These are phyloP conservation scores for Neoboletus subvelutipes DNA, from an alignment of 768 basidiomycete genomes.

Conservation along the genomic window DNA sequence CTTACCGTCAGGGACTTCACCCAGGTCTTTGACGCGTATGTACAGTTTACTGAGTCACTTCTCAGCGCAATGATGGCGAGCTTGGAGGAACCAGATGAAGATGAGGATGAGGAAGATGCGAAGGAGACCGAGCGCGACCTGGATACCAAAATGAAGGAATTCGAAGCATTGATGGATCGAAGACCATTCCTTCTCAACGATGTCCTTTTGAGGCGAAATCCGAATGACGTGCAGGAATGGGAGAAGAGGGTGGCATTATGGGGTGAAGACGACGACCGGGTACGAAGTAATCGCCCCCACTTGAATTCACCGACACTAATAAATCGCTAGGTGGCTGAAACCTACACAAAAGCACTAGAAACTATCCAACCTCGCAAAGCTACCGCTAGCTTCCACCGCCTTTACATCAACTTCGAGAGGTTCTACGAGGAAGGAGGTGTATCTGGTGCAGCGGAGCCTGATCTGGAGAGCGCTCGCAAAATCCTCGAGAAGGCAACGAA, in stretches of 20 bases:
- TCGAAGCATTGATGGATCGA: constrained; percentile 93
- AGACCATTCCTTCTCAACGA: constrained; percentile 96
- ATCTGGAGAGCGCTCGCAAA: constrained; percentile 85
- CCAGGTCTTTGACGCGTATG: constrained; percentile 95
- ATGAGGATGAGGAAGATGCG: constrained; percentile 73
- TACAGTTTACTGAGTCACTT: constrained; percentile 89
- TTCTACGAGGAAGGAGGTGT: constrained; percentile 97
- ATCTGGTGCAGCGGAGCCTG: constrained; percentile 72
- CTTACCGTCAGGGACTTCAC: constrained; percentile 96
- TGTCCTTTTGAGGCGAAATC: constrained; percentile 88
- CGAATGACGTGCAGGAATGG: constrained; percentile 99
- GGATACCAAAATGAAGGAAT: constrained; percentile 85
- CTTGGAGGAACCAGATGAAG: constrained; percentile 73
- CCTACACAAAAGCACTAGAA: constrained; percentile 86
- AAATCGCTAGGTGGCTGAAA: constrained; percentile 74
- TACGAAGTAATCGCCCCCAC: constrained; percentile 28
- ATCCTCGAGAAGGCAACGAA: constrained; percentile 91
- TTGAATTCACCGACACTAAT: not conserved
- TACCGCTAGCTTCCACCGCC: constrained; percentile 83
- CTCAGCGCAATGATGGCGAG: constrained; percentile 88
- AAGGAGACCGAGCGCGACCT: constrained; percentile 81
- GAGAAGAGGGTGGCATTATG: constrained; percentile 94
- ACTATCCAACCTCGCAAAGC: constrained; percentile 88
- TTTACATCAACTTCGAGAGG: constrained; percentile 94
- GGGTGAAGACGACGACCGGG: constrained; percentile 93